Conservation (phyloP, 768 basidiomycete species). For the Lactarius hatsudake region DNA sequence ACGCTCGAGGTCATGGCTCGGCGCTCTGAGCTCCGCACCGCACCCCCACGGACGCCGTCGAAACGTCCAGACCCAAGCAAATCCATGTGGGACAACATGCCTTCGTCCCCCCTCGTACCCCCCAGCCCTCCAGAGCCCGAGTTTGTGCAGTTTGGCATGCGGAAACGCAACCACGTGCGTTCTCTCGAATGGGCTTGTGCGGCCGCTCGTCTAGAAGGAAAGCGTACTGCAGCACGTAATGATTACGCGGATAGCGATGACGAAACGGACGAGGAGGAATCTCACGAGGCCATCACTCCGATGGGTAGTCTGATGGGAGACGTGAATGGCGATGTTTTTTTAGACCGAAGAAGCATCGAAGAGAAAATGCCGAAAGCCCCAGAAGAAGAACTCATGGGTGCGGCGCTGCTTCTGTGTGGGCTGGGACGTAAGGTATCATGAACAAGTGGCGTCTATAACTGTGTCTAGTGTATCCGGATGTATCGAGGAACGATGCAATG, state of each 20-base stretch:
- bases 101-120: constrained; percentile 25
- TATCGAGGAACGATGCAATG: constrained; percentile 34
- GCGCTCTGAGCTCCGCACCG: constrained; percentile 33
- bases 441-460: constrained; percentile 31
- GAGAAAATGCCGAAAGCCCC: not conserved
- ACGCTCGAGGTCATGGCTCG: constrained; percentile 37
- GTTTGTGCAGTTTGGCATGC: constrained; percentile 32
- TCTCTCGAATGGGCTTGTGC: constrained; percentile 43
- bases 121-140: constrained; percentile 30
- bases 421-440: constrained; percentile 35
- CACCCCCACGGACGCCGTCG: constrained; percentile 29
- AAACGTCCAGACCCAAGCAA: constrained; percentile 24
- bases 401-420: constrained; percentile 20
- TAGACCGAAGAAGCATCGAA: not conserved
- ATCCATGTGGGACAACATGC: constrained; percentile 28
- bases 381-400: constrained; percentile 21
- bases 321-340: constrained; percentile 1
- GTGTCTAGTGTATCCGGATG: constrained; percentile 26
- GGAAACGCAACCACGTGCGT: constrained; percentile 17
- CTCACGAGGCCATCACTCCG: constrained; percentile 63
- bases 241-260: constrained; percentile 37
- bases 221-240: constrained; percentile 33
- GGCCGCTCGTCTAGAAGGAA: constrained; percentile 41
- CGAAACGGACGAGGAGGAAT: constrained; percentile 60
- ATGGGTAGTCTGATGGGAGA: constrained; percentile 33